These are phyloP conservation scores for Trichoderma orchidacearum DNA, from an alignment of 495 filamentous ascomycete species.

Conservation along the genomic window DNA sequence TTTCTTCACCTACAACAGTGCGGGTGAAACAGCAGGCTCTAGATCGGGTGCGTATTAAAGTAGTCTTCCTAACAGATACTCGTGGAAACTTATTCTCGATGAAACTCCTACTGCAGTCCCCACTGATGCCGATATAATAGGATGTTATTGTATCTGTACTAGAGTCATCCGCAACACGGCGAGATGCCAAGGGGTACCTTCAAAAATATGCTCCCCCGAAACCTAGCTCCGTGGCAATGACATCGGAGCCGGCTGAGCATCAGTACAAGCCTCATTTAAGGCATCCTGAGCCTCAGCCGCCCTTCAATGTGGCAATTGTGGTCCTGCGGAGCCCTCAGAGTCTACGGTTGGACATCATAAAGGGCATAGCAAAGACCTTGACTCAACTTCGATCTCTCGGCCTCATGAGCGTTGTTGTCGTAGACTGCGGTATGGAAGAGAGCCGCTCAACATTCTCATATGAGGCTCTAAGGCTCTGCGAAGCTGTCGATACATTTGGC, in stretches of 20 bases:
- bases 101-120: neutral
- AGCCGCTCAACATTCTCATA: constrained; percentile 28
- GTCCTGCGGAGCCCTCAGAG: constrained; percentile 64
- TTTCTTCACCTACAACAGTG: neutral
- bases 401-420: constrained; percentile 64
- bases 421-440: constrained; percentile 46
- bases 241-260: neutral
- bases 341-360: constrained; percentile 50
- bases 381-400: constrained; percentile 72
- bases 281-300: neutral
- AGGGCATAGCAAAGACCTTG: constrained; percentile 71
- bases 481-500: constrained; percentile 54
- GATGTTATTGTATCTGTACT: constrained; percentile 75
- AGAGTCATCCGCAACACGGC: constrained; percentile 72
- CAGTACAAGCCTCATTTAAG: neutral
- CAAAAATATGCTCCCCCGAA: constrained; percentile 25
- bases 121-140: constrained; percentile 24
- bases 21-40: neutral
- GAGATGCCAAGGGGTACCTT: constrained; percentile 80
- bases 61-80: neutral
- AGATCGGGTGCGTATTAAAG: neutral
- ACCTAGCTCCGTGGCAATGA: neutral
- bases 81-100: neutral
- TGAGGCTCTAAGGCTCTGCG: constrained; percentile 62
- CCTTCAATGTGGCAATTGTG: constrained; percentile 58